These are phyloP conservation scores for Aspergillus sclerotiicarbonarius DNA, from an alignment of 495 filamentous ascomycete genomes.

Conservation along the genomic window DNA sequence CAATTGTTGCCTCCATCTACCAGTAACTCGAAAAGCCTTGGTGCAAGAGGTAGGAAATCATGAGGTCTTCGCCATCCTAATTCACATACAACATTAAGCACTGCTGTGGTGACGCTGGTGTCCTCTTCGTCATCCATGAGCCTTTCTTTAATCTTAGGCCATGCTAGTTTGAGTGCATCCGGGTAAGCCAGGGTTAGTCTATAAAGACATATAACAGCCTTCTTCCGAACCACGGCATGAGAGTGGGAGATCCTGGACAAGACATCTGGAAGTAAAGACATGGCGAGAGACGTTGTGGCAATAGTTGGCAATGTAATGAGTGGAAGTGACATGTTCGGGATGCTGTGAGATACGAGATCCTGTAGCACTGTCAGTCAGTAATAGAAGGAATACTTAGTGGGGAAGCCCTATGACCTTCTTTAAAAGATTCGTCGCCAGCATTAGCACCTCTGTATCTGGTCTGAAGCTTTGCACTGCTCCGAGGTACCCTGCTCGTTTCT, in stretches of 20 bases:
- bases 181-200: slow-evolving; percentile 90
- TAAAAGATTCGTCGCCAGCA: slow-evolving; percentile 93
- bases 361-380: slow-evolving; percentile 29
- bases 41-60: slow-evolving; percentile 90
- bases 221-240: slow-evolving; percentile 81
- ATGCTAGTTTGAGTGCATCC: slow-evolving; percentile 84
- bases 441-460: slow-evolving; percentile 91
- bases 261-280: slow-evolving; percentile 82
- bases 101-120: slow-evolving; percentile 89
- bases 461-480: slow-evolving; percentile 95
- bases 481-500: slow-evolving; percentile 95
- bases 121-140: slow-evolving; percentile 89
- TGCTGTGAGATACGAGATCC: slow-evolving; percentile 76
- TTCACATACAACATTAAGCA: slow-evolving; percentile 95
- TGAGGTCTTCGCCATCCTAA: slow-evolving; percentile 89
- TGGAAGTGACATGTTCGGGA: slow-evolving; percentile 77
- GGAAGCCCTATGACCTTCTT: slow-evolving; percentile 71
- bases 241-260: slow-evolving; percentile 84
- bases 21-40: slow-evolving; percentile 84
- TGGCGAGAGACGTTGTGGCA: slow-evolving; percentile 83
- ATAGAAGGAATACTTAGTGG: slow-evolving; percentile 1
- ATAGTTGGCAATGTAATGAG: slow-evolving; percentile 87
- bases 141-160: slow-evolving; percentile 94
- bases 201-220: slow-evolving; percentile 91
- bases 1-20: slow-evolving; percentile 96